These are phyloP conservation scores for Nannochloris sp. DNA, from an alignment of 139 green algal species.

Conservation along the genomic window DNA sequence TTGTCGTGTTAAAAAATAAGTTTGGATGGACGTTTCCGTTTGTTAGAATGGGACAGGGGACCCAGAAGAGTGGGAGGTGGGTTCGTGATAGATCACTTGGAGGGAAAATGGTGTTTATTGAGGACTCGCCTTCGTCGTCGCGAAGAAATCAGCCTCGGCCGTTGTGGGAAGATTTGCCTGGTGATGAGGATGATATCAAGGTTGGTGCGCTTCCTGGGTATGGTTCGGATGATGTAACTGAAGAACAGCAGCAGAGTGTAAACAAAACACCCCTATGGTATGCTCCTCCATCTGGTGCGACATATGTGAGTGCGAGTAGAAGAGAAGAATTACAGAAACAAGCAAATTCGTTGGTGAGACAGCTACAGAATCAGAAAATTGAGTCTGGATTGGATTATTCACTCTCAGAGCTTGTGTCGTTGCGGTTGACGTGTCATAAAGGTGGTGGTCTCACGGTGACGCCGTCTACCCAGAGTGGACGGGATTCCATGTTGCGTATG, in stretches of 20 bases:
- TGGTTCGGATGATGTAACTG: not conserved
- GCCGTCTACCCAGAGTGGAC: slow-evolving; percentile 21
- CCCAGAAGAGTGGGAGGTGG: slow-evolving; percentile 17
- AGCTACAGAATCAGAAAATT: slow-evolving; percentile 35
- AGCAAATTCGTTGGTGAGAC: slow-evolving; percentile 16
- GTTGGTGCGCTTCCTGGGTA: no score
- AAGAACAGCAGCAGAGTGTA: not conserved
- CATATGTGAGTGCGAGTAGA: slow-evolving; percentile 2
- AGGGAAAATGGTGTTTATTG: slow-evolving; percentile 31
- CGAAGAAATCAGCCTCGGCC: not conserved
- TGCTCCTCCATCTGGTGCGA: slow-evolving; percentile 7
- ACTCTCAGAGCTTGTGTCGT: slow-evolving; percentile 16
- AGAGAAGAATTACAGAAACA: slow-evolving; percentile 21
- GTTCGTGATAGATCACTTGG: slow-evolving; percentile 34
- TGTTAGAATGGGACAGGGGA: not conserved
- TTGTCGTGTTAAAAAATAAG: not conserved
- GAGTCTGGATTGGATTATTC: slow-evolving; percentile 36
- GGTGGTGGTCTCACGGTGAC: slow-evolving; percentile 15
- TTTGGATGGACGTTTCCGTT: not conserved
- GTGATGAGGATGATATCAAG: not conserved
- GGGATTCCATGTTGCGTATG: slow-evolving; percentile 34
- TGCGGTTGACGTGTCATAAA: slow-evolving; percentile 31
- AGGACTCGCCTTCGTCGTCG: not conserved
- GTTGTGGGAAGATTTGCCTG: not conserved
- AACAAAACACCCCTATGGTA: slow-evolving; percentile 15